A percentile compares a stretch with the other conserved stretches of the same genome.
Evolutionary conservation across 495 filamentous ascomycete species (phyloP).

Genomic region (Chaetomium cochliodes): DNA sequence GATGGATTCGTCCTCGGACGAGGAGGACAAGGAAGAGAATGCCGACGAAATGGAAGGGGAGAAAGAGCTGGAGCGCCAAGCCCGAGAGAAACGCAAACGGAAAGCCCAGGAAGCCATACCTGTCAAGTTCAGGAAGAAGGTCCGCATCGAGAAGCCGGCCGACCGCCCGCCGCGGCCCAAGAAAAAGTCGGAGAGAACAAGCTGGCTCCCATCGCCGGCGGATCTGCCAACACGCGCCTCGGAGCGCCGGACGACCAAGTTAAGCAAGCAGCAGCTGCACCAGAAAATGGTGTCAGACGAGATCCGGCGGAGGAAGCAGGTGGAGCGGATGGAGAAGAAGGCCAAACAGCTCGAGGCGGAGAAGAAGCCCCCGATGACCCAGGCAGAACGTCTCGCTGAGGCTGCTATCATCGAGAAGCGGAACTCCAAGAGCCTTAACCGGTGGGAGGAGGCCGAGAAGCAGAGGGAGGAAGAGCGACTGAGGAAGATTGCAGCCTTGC

Average conservation of each 20-base stretch:
- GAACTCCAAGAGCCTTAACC: constrained; percentile 87
- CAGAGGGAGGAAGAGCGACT: constrained; percentile 76
- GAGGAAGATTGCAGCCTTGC: constrained; percentile 76
- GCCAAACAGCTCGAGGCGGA: constrained; percentile 71
- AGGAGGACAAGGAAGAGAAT: constrained; percentile 73
- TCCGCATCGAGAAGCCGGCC: constrained; percentile 49
- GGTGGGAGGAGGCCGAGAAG: constrained; percentile 92
- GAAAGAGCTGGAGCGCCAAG: constrained; percentile 62
- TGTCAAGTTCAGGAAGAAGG: constrained; percentile 54
- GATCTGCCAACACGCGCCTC: constrained; percentile 82
- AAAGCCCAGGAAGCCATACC: constrained; percentile 66
- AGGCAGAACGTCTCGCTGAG: constrained; percentile 80
- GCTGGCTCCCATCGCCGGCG: constrained; percentile 78
- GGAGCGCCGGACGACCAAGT: constrained; percentile 75
- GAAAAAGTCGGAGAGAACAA: constrained; percentile 90
- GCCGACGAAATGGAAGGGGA: constrained; percentile 68
- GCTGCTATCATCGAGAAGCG: constrained; percentile 77
- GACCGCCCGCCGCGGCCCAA: constrained; percentile 61
- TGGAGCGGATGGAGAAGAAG: constrained; percentile 84
- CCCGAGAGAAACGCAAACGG: constrained; percentile 64
- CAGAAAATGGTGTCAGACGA: constrained; percentile 81
- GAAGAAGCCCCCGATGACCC: constrained; percentile 79
- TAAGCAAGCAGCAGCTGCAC: constrained; percentile 79
- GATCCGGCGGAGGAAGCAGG: constrained; percentile 70
- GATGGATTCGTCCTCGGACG: constrained; percentile 79